These are phyloP conservation scores for Cercospora citrullina DNA, from an alignment of 2,329 filamentous ascomycete species.

Conservation along the genomic window DNA sequence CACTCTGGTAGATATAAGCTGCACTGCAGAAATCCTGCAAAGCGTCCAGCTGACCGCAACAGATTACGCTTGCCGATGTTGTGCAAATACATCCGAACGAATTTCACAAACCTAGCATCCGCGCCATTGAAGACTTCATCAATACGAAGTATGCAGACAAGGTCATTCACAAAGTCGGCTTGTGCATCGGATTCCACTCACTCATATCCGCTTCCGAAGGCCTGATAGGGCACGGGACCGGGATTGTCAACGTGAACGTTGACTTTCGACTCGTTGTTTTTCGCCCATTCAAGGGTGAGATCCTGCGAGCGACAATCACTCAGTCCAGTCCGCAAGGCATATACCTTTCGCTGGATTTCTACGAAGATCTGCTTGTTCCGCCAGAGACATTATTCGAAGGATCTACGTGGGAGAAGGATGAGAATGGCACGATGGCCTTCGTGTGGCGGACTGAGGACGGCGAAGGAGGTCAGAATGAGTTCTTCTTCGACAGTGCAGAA, in stretches of 20 bases:
- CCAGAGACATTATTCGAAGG: slow-evolving; percentile 71
- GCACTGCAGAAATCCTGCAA: background rate
- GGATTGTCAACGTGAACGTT: slow-evolving; percentile 92
- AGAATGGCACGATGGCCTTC: slow-evolving; percentile 62
- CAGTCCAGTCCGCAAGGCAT: slow-evolving; percentile 68
- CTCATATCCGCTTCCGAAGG: slow-evolving; percentile 87
- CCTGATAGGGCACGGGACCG: slow-evolving; percentile 87
- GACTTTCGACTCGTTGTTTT: slow-evolving; percentile 94
- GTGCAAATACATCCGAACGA: slow-evolving; percentile 89
- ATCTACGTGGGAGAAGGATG: slow-evolving; percentile 43
- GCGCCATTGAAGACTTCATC: slow-evolving; percentile 93
- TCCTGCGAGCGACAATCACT: slow-evolving; percentile 81
- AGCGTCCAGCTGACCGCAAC: background rate
- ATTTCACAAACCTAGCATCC: slow-evolving; percentile 77
- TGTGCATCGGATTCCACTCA: slow-evolving; percentile 93
- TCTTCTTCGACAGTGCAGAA: slow-evolving; percentile 90
- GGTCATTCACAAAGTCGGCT: slow-evolving; percentile 88
- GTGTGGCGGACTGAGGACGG: slow-evolving; percentile 73
- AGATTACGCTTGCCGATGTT: slow-evolving; percentile 93
- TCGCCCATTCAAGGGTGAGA: slow-evolving; percentile 91
- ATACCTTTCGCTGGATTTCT: slow-evolving; percentile 77
- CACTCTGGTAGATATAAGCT: background rate
- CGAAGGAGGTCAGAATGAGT: slow-evolving; percentile 50
- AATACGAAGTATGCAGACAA: slow-evolving; percentile 97
- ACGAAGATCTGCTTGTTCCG: slow-evolving; percentile 83